Evolutionary conservation across 305 asterid genomes (phyloP), one percentile per base, ranked within the genome.

Genomic region (Vinca major): DNA sequence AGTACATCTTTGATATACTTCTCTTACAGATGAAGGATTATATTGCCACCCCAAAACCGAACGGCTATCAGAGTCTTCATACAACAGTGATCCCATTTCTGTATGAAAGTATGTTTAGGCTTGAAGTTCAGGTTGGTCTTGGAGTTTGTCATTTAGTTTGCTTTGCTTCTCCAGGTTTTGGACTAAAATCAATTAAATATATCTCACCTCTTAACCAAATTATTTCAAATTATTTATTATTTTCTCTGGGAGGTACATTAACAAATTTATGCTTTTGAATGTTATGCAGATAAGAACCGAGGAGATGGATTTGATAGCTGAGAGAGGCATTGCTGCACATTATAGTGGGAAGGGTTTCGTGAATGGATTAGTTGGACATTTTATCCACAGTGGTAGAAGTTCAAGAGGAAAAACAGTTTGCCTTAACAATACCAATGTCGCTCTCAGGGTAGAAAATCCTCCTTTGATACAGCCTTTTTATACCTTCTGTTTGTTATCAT

Each of bases 21-120:
- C 70, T 77, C 58, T 80, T 56, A 79, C 90, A 83, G 85, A 78
- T 80, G 80, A 84, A 81, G 68, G 84, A 81, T 70, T 68, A 89
- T 71, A 88, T 91, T 72, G 96, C 98, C 72, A 91, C 96, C 63
- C 89, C 98, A 3, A 91, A 91, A 75, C 96, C 97, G 40, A 91
- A 91, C 75, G 96, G 97, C 70, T 91, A 91, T 81, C 96, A 91
- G 75, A 86, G 96, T 83, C 96, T 91, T 82, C 97, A 91, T 79
- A 87, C 97, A 56, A 89, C 95, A 47, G 97, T 87, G 51, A 91
- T 91, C 72, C 96, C 97, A 67, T 91, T 91, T 85, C 96, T 89
- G 61, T 89, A 89, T 69, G 96, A 89, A 84, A 91, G 95, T 84
- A 89, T 84, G 96, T 82, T 82, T 79, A 82, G 95, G 75, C 83